Evolutionary conservation across 169 alveolate species (phyloP), one percentile per base, ranked within the genome.

Genomic region (Prorocentrum cordatum): DNA sequence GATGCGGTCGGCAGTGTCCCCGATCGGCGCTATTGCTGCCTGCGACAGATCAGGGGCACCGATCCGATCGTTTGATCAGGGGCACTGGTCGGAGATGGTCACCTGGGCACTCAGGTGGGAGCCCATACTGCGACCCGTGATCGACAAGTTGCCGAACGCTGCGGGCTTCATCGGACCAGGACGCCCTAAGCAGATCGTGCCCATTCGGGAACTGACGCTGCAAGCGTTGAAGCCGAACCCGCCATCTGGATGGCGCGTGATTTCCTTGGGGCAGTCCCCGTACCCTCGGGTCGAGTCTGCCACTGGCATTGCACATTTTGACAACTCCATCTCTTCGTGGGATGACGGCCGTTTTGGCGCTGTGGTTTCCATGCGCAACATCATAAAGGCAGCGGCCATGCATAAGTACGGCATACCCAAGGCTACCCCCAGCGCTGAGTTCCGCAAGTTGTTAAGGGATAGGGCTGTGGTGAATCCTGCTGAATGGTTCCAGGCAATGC

Each of bases 121-220:
- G 9, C 27, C 29, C 24, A n/a, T 50, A 3, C 20, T n/a, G 22
- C 29, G 29, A 26, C 62, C 33, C 58, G 77, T 68, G 36, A 39
- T 80, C 3, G 80, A 80, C 20, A 42, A 26, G 3, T 20, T 62
- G 66, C 18, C 66, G 4, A 33, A 26, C 16, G 90, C 90, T 20
- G 27, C 90, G 10, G n/a, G 26, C 38, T 80, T 80, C 36, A 80
- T 80, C n/a, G 90, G 90, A 5, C 90, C 90, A 35, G 18, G 66
- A 16, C 79, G 90, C 45, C 68, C 61, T 68, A 80, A 64, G 79
- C 50, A 68, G 45, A 83, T 83, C 72, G 54, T 83, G 47, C 91
- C 91, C 2, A 72, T 83, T n/a, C 83, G 91, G 31, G 91, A 83
- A 50, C 68, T 83, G 83, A 83, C 91, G 50, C 67, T 83, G 45